A percentile compares a stretch with the other conserved stretches of the same genome.
Conservation (phyloP, 2,329 filamentous ascomycete species). For the Zalaria obscura region DNA sequence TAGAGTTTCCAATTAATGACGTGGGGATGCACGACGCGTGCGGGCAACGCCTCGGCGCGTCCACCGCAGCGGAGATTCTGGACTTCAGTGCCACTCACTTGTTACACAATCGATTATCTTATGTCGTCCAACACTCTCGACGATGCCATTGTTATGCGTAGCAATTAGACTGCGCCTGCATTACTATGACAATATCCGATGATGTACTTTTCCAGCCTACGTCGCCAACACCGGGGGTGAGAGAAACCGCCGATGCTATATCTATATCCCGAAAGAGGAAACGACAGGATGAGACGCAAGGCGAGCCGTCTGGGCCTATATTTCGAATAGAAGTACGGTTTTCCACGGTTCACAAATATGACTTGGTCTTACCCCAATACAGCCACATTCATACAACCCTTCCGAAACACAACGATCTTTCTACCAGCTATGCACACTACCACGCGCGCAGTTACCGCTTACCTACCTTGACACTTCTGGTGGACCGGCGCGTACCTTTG, state of each 20-base stretch:
- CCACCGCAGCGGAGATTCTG: no score
- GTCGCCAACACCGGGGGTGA: no score
- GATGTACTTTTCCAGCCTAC: neutral
- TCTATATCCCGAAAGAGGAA: slow-evolving; percentile 5
- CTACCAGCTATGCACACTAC: slow-evolving; percentile 32
- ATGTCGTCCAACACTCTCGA: neutral
- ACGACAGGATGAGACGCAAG: neutral
- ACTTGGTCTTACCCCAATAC: no score
- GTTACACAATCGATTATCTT: no score
- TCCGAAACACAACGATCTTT: neutral
- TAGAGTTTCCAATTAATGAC: no score
- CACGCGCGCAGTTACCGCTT: slow-evolving; percentile 46
- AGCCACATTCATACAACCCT: neutral
- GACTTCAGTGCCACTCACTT: no score
- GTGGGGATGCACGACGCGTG: no score
- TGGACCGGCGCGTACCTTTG: slow-evolving; percentile 41
- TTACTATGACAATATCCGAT: slow-evolving; percentile 4
- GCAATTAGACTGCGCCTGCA: neutral
- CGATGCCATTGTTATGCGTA: neutral
- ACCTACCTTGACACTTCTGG: slow-evolving; percentile 45
- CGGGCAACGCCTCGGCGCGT: no score
- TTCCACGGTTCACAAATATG: no score
- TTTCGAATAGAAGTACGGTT: no score
- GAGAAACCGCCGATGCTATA: neutral
- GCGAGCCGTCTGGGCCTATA: no score